These are phyloP conservation scores for Quercus tomentella DNA, from an alignment of 331 rosid genomes.

Conservation along the genomic window DNA sequence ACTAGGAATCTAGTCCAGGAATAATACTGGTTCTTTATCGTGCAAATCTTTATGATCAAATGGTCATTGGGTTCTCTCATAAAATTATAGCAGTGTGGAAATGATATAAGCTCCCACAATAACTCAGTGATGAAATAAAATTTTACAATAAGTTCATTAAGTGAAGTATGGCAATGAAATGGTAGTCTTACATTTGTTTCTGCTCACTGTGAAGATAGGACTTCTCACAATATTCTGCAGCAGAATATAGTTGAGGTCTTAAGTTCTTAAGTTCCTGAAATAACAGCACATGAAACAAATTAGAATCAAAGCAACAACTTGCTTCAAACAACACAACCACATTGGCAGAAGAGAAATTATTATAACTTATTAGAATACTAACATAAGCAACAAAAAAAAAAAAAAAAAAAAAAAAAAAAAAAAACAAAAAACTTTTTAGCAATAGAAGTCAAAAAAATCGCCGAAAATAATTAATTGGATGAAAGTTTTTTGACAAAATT, in stretches of 20 bases:
- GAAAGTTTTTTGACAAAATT: neutral
- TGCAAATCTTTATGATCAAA: neutral
- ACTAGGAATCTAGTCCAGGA: neutral
- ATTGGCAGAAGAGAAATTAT: constrained; percentile 1
- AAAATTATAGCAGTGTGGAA: neutral
- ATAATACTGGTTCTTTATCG: neutral
- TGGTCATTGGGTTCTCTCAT: neutral
- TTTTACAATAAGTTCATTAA: neutral
- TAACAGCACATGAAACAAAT: constrained; percentile 21
- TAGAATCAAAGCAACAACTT: neutral
- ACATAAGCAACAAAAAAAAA: neutral
- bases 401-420: neutral
- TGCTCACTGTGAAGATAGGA: constrained; percentile 74
- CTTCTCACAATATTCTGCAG: constrained; percentile 91
- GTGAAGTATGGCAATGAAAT: neutral
- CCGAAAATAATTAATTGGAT: neutral
- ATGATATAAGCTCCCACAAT: neutral
- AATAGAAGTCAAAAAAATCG: neutral
- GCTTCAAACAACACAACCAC: constrained; percentile 10
- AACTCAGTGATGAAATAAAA: neutral
- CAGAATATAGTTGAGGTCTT: constrained; percentile 94
- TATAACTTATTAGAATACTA: neutral
- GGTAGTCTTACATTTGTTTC: constrained; percentile 65
- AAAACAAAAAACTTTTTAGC: neutral
- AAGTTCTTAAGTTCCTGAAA: constrained; percentile 90